Evolutionary conservation across 2,329 filamentous ascomycete genomes (phyloP), one percentile per base, ranked within the genome.

Genomic region (Blastomyces emzantsi): DNA sequence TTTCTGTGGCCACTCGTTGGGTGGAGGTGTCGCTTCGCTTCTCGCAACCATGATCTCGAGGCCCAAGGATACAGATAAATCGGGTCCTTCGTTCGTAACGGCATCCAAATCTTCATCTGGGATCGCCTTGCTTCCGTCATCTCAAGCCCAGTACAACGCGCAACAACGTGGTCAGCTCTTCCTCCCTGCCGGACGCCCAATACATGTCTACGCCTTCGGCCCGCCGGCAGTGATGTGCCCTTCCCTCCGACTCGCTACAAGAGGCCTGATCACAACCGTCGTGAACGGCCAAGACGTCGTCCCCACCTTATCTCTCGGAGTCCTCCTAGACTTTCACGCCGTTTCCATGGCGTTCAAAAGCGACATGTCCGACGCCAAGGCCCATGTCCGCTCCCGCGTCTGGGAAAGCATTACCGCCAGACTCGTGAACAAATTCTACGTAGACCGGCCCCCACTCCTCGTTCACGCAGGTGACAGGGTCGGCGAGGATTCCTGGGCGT

Each of bases 141-240:
- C 59, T 45, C 64, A 65, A 47, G 66, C 28, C 58, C 13, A 60
- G n/a, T 25, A 59, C 63, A 36, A 59, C 28, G 13, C 68, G 70
- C 61, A 69, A 64, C 64, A 66, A 62, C 64, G 54, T 13, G 62
- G 63, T 8, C 65, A 68, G 60, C 75, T 85, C 41, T 81, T 79
- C 22, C 80, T 92, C 0, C 89, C 89, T 0, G 69, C 86, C 0
- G 85, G 86, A 19, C 83, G 89, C 0, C 86, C 87, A 2, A 88
- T 92, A 25, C 89, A 92, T 69, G 89, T 91, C 15, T 92, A 90
- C 71, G 87, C 89, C 7, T 92, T 91, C 71, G 89, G 89, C 0
- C 86, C 89, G 1, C 88, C 89, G 0, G 84, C 87, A 0, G 88
- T 87, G 17, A 85, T 92, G 82, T 90, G 87, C 0, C 81, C 87